Conservation (phyloP, 441 rosid species). For the Melianthus villosus region DNA sequence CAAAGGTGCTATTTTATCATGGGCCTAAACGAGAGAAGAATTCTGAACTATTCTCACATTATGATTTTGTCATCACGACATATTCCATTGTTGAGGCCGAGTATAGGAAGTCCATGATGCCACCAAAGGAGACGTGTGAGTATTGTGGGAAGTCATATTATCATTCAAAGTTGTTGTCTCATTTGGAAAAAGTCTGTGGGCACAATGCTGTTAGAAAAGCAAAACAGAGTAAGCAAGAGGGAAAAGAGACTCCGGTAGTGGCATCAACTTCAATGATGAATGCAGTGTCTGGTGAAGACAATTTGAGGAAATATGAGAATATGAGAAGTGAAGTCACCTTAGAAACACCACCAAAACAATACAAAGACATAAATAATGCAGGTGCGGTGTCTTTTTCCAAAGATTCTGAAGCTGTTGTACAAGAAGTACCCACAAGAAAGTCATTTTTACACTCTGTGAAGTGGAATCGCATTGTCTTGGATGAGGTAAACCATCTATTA, state of each 20-base stretch:
- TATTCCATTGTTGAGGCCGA: constrained; percentile 70
- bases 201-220: constrained; percentile 50
- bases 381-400: constrained; percentile 5
- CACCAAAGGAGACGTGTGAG: constrained; percentile 45
- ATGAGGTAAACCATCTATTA: constrained; percentile 84
- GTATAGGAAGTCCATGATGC: constrained; percentile 59
- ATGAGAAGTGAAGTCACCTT: too few species aligned
- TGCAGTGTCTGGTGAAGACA: constrained; percentile 7
- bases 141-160: constrained; percentile 52
- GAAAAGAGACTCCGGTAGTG: constrained; percentile 21
- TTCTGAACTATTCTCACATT: constrained; percentile 31
- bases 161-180: constrained; percentile 29
- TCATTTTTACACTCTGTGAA: constrained; percentile 61
- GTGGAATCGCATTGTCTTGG: constrained; percentile 81
- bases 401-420: constrained; percentile 7
- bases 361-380: constrained; percentile 8
- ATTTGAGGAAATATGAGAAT: constrained; percentile 7
- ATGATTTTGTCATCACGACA: constrained; percentile 84
- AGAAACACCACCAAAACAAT: constrained; percentile 8
- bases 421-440: constrained; percentile 18
- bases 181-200: constrained; percentile 55
- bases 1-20: constrained; percentile 65
- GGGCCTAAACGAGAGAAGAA: constrained; percentile 57
- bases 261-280: constrained; percentile 10
- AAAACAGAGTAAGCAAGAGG: constrained; percentile 70